These are phyloP conservation scores for Fusarium duplospermum DNA, from an alignment of 2,329 filamentous ascomycete species.

Conservation along the genomic window DNA sequence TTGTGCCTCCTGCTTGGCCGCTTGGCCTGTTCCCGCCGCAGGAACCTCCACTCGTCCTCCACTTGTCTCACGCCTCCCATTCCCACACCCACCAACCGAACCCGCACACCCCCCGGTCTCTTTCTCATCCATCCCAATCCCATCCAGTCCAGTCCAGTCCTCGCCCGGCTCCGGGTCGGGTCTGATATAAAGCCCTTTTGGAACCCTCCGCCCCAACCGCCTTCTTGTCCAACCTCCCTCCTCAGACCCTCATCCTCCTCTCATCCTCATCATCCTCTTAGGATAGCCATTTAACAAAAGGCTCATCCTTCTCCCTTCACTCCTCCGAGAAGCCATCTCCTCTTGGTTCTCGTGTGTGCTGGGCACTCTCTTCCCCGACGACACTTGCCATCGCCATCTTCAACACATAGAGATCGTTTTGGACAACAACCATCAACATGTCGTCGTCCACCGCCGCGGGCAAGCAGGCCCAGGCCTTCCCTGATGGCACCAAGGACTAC, in stretches of 20 bases:
- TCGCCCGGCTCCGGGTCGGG: conserved; percentile 35
- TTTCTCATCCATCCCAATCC: conserved; percentile 30
- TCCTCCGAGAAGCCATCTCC: conserved; percentile 27
- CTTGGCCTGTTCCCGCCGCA: conserved; percentile 15
- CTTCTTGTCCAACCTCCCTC: conserved; percentile 29
- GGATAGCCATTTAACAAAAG: conserved; percentile 36
- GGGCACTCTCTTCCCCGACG: conserved; percentile 21
- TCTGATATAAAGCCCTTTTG: conserved; percentile 47
- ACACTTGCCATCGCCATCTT: conserved; percentile 27
- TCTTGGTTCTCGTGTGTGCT: conserved; percentile 37
- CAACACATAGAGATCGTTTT: conserved; percentile 8
- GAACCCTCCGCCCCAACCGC: conserved; percentile 42
- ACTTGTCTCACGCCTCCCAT: conserved; percentile 40
- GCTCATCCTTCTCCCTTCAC: conserved; percentile 21
- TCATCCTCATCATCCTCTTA: conserved; percentile 20
- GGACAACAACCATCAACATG: conserved; percentile 37
- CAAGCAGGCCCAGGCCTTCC: conserved; percentile 53
- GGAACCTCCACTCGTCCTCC: conserved; percentile 34
- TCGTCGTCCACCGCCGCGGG: conserved; percentile 55
- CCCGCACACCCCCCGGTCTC: conserved; percentile 21
- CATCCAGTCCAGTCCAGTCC: conserved; percentile 17
- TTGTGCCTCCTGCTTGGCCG: conserved; percentile 10
- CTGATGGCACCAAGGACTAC: conserved; percentile 68
- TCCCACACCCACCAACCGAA: conserved; percentile 11
- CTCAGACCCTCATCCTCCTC: conserved; percentile 18